Conservation (phyloP, 768 basidiomycete species). For the Suillus subaureus region DNA sequence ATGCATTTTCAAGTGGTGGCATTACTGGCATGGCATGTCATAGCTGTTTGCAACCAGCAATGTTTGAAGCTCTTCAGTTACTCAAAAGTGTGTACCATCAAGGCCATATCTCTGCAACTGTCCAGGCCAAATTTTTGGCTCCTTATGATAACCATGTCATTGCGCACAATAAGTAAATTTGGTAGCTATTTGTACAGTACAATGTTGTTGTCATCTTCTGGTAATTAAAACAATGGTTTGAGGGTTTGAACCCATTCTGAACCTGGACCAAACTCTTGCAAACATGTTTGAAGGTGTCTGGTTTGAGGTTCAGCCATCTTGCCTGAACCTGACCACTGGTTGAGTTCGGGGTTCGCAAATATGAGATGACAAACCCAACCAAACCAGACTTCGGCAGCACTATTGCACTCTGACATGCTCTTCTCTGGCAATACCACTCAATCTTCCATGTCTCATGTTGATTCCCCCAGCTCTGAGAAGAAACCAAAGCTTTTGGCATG, state of each 20-base stretch:
- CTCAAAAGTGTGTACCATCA: neutral
- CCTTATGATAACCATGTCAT: neutral
- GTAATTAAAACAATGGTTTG: neutral
- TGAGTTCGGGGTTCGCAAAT: no score
- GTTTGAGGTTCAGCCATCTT: no score
- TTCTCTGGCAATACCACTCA: no score
- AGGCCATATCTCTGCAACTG: neutral
- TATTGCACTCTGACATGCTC: no score
- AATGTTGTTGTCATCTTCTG: neutral
- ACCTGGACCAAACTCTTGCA: neutral
- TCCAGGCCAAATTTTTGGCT: neutral
- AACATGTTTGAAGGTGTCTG: no score
- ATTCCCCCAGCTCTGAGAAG: no score
- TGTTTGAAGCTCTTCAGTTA: neutral
- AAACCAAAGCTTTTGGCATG: no score
- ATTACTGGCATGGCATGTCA: neutral
- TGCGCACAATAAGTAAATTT: neutral
- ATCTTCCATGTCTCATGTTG: no score
- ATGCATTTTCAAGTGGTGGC: no score
- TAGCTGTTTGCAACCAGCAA: neutral
- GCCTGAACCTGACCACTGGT: no score
- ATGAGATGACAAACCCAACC: no score
- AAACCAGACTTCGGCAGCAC: no score
- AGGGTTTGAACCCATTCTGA: neutral
- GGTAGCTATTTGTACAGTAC: neutral